Evolutionary conservation across 805 yeast genomes (phyloP), one percentile per base, ranked within the genome.

Genomic region (Nakazawaea wyomingensis): DNA sequence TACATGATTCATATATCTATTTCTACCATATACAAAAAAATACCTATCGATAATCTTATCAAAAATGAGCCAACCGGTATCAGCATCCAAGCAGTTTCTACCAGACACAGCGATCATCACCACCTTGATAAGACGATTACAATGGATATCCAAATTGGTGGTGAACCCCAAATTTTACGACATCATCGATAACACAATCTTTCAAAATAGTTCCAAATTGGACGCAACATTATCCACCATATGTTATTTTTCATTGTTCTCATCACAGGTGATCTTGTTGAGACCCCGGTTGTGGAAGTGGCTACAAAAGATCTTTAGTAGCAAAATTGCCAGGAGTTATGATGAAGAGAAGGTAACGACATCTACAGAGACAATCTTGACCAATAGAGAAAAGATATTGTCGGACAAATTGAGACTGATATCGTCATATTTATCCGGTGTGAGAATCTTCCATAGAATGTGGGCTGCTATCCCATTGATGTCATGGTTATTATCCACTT

Each of bases 401-500:
- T 37, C 59, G 4, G 34, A 45, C 8, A 60, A 54, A 33, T 35
- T 59, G 22, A 47, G 50, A 28, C 36, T 41, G 4, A 21, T 64
- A 18, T 62, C 68, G 2, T 48, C 52, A 4, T 64, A 64, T 37
- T 38, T 64, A 3, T 54, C 66, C 11, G 68, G 62, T 43, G 47
- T 64, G 4, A 53, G 69, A 27, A 62, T 63, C 18, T 64, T 64
- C 49, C 57, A 60, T 40, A 50, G 69, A 37, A 55, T 63, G 55
- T 64, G 66, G 60, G 64, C 60, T 5, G 38, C 60, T 17, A 63
- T 66, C 11, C 54, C 54, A 19, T 37, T 56, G 28, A 43, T 57
- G 42, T 48, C 59, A 10, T 54, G 49, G 44, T 54, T 56, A 14
- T 34, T 54, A 9, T 29, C 52, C 8, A 48, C 8, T 14, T 55